Percentiles rank a stretch among this genome's conserved stretches.
Evolutionary conservation across 2,329 filamentous ascomycete genomes (phyloP).

Genomic region (Penicillium digitatum): DNA sequence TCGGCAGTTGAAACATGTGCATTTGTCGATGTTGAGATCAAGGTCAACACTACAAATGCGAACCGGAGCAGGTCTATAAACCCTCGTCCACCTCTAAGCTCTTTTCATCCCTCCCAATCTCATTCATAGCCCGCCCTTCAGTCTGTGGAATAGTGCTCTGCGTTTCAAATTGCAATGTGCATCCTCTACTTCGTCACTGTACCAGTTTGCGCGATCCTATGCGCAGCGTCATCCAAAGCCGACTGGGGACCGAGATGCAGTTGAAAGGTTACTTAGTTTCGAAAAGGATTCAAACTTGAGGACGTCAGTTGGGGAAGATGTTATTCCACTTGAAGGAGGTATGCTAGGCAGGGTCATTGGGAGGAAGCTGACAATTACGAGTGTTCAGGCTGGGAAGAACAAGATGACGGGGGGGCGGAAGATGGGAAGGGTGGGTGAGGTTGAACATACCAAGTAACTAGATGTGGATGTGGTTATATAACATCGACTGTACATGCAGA

Average conservation of each 20-base stretch:
- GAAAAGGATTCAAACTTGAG: constrained; percentile 14
- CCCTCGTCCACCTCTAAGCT: constrained; percentile 45
- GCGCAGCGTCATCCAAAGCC: constrained; percentile 48
- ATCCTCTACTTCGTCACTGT: constrained; percentile 43
- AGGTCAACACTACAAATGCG: background rate
- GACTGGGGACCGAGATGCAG: constrained; percentile 46
- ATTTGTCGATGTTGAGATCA: background rate
- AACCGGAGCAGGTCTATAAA: constrained; percentile 40
- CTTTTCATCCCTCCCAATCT: constrained; percentile 47
- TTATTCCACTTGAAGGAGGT: background rate
- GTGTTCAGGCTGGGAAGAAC: constrained; percentile 10
- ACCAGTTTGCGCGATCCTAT: constrained; percentile 48
- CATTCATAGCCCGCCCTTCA: constrained; percentile 41
- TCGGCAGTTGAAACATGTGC: background rate
- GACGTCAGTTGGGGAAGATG: background rate
- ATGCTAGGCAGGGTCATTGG: constrained; percentile 1
- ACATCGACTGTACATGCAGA: background rate
- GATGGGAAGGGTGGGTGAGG: background rate
- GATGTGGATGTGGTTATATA: background rate
- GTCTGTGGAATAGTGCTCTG: constrained; percentile 42
- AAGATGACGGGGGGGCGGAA: background rate
- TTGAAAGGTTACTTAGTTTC: constrained; percentile 29
- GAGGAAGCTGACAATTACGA: constrained; percentile 16
- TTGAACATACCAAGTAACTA: background rate
- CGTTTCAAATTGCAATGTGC: constrained; percentile 41